Conservation (phyloP, 129 eudicot species). For the Arctium lappa region DNA sequence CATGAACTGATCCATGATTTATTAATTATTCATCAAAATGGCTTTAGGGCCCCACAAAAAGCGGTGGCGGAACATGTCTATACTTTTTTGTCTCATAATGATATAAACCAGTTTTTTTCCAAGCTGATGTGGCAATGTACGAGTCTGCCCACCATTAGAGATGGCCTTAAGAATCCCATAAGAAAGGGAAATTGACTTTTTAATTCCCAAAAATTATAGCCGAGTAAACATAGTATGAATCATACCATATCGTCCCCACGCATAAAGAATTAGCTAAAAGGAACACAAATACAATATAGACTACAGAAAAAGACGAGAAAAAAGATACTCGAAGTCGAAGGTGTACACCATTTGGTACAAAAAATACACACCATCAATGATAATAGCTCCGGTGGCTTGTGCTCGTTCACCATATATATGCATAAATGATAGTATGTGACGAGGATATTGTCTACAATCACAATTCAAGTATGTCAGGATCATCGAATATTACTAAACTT, state of each 20-base stretch:
- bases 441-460: conserved; percentile 39
- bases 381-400: conserved; percentile 50
- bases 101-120: background rate
- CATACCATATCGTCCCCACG: background rate
- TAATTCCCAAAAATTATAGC: background rate
- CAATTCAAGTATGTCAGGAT: conserved; percentile 1
- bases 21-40: too few species aligned
- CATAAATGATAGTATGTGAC: conserved; percentile 44
- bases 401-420: conserved; percentile 45
- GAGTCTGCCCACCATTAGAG: background rate
- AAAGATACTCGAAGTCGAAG: background rate
- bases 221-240: background rate
- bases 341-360: background rate
- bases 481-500: background rate
- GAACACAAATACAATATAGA: background rate
- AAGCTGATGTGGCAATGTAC: background rate
- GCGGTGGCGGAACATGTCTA: background rate
- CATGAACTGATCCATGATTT: background rate
- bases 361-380: conserved; percentile 51
- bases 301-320: background rate
- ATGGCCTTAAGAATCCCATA: background rate
- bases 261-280: background rate
- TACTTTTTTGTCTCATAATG: background rate
- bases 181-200: background rate
- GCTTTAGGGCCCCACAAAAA: background rate